Conservation (phyloP, 2,329 filamentous ascomycete species). For the Aureobasidium leucospermi region DNA sequence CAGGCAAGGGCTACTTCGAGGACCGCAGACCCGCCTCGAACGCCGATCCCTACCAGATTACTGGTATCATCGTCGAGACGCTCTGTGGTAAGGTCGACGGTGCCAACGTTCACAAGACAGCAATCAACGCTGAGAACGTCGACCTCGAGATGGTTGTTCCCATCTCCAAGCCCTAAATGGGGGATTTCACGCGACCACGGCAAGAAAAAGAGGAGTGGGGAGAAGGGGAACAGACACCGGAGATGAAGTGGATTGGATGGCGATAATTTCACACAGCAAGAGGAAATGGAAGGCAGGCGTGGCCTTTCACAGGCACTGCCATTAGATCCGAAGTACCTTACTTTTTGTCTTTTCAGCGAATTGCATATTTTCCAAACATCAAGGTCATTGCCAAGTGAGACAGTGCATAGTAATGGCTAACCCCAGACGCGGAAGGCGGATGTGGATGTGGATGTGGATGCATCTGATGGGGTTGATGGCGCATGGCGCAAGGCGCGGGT, state of each 20-base stretch:
- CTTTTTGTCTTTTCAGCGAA: not conserved
- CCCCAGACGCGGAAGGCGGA: not conserved
- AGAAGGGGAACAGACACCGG: not conserved
- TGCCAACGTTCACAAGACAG: constrained; percentile 37
- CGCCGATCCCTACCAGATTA: constrained; percentile 78
- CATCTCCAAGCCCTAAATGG: constrained; percentile 25
- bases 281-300: not conserved
- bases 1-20: constrained; percentile 94
- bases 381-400: constrained; percentile 12
- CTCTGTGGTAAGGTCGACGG: constrained; percentile 45
- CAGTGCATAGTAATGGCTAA: not conserved
- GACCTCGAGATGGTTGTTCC: constrained; percentile 30
- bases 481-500: not conserved
- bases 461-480: not conserved
- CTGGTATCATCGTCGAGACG: constrained; percentile 73
- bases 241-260: not conserved
- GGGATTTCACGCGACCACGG: constrained; percentile 10
- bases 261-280: constrained; percentile 3
- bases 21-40: constrained; percentile 63
- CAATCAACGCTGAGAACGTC: constrained; percentile 26
- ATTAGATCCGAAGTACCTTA: not conserved
- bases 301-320: not conserved
- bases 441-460: not conserved
- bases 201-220: not conserved
- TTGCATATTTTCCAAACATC: constrained; percentile 6